phyloP scores from a whole-genome alignment of 176 grass and related monocot genomes.

The Phoenix dactylifera region DNA sequence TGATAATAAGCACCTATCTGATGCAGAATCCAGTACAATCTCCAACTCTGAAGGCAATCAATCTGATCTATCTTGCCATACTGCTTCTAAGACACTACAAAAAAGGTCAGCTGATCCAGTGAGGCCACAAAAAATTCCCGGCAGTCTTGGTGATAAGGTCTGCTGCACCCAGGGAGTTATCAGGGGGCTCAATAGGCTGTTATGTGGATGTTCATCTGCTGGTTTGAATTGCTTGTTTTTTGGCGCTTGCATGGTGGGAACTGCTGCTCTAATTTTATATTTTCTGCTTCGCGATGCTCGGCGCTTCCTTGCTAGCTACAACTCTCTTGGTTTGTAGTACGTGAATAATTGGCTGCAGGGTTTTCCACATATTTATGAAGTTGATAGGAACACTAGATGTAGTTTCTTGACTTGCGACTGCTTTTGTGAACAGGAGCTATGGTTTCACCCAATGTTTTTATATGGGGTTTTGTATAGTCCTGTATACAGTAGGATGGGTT shows the following conservation, averaged over 20 bases:
- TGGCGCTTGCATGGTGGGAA: constrained; percentile 28
- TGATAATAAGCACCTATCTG: background rate
- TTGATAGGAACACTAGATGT: no score
- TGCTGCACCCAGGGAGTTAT: constrained; percentile 15
- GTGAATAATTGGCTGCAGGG: background rate
- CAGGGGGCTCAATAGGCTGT: constrained; percentile 5
- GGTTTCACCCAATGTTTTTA: no score
- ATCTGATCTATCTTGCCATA: constrained; percentile 1
- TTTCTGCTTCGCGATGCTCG: constrained; percentile 25
- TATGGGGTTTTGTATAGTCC: no score
- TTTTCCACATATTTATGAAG: background rate
- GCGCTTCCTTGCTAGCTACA: background rate
- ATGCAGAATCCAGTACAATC: background rate
- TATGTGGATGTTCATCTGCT: constrained; percentile 25
- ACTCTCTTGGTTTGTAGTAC: constrained; percentile 8
- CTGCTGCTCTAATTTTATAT: constrained; percentile 23
- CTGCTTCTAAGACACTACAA: background rate
- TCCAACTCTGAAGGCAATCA: no score
- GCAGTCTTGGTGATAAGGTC: background rate
- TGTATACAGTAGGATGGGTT: no score
- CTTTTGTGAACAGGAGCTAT: no score
- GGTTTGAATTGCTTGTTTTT: constrained; percentile 24
- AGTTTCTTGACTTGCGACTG: no score
- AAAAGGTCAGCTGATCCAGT: background rate
- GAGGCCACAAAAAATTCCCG: background rate